These are phyloP conservation scores for Biancaea sappan DNA, from an alignment of 306 rosid species.

Conservation along the genomic window DNA sequence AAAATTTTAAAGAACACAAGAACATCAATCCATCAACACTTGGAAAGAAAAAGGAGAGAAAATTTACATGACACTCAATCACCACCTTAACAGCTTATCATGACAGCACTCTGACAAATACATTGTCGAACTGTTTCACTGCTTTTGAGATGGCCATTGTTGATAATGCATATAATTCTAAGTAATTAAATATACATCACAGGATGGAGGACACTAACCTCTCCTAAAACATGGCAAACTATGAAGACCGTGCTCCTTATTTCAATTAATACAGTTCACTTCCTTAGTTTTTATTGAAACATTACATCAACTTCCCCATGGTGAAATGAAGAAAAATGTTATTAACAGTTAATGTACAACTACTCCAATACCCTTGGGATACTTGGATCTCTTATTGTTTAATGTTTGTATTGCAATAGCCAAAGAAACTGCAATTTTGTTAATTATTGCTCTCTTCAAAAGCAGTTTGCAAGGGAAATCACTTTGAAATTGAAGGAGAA, in stretches of 20 bases:
- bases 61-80: neutral
- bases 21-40: neutral
- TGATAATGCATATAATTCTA: neutral
- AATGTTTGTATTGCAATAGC: neutral
- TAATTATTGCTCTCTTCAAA: neutral
- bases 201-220: neutral
- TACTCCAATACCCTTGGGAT: neutral
- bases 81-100: neutral
- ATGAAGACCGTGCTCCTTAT: neutral
- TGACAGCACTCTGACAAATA: neutral
- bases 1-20: neutral
- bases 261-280: neutral
- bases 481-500: neutral
- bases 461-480: neutral
- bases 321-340: neutral
- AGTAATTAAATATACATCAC: neutral
- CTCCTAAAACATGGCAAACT: neutral
- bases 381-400: neutral
- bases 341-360: neutral
- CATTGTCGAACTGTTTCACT: neutral
- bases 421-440: neutral
- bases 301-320: neutral
- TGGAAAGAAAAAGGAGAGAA: neutral
- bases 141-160: neutral
- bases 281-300: neutral